Base-by-base conservation (phyloP, 805 yeast genomes). In the Dipodascus geniculatus region DNA sequence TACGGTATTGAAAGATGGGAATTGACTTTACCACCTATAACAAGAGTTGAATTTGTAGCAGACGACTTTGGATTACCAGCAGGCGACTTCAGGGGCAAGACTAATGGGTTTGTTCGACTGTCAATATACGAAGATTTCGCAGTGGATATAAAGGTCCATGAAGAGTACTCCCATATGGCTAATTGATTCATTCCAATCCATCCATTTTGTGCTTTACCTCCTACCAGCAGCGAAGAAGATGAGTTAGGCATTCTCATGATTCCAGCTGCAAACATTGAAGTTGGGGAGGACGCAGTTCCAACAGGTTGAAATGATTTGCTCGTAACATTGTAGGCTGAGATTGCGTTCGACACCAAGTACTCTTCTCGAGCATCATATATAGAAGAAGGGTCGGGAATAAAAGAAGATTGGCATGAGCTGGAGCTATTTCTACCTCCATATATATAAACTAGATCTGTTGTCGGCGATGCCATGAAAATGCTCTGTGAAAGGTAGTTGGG, bases 151-250 rank as follows among this genome's bases (percentile, higher is more conserved):
- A 80, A 85, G 2, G 85, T 75, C 95, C 95, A 87, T 6, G 85
- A 69, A 50, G 73, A 71, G 56, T 79, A 80, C 59, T 81, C 81
- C 86, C 89, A 85, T 1, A 83, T 66, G 0, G 93, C 91, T 19
- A 84, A 68, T 65, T 85, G 93, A 59, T 75, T 75, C 82, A 85
- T 78, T 57, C 79, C 77, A 35, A 85, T 77, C 88, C 90, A 85
- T 0, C 88, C 88, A 1, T 68, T 23, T 33, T 54, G 60, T 3
- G 64, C 60, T 52, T 71, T 72, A 2, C 95, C 95, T 0, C 93
- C 95, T 47, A 86, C 69, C 2, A 86, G 64, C 35, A 82, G 65
- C 57, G 62, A 49, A 2, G 61, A 48, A 19, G 51, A 38, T 19
- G 42, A 23, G 14, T 53, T 53, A 11, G 44, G 17, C 19, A 61